Evolutionary conservation across 345 rosid species (phyloP), one percentile per base, ranked within the genome.

Genomic region (Corymbia maculata): DNA sequence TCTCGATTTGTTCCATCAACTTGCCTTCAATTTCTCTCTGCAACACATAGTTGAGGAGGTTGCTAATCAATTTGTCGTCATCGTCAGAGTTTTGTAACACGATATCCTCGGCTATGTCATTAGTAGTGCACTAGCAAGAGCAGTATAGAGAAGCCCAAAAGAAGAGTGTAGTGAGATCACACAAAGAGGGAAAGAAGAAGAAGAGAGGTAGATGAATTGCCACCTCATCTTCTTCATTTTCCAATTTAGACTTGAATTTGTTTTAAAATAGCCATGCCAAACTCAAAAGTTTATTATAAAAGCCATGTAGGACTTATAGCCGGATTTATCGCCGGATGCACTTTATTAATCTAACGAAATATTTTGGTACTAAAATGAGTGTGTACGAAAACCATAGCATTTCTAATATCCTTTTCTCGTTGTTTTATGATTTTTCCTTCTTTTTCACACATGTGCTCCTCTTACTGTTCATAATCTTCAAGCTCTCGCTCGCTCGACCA

Each of bases 351-450:
- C 7, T 11, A 59, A 26, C 0, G 2, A 26, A 36, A 26, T 59
- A 11, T 59, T 59, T 59, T 26, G 11, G 30, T 13, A 59, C 26
- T 13, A 59, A 59, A 59, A 12, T 10, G 13, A 59, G 66, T 22
- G 0, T 0, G 30, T 59, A 5, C 11, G 10, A 59, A 59, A 59
- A 3, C 10, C 24, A 59, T 59, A 13, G 0, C 13, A 24, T n/a
- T 59, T 11, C 7, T 59, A 11, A 36, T 36, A 36, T 36, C 42
- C 42, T 36, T 36, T 36, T 36, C 42, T 10, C 24, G 30, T 26
- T 11, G 10, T 59, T 59, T 10, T 59, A 6, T 26, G 7, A 24
- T 64, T 2, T 64, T 64, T 64, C 4, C 9, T n/a, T 64, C 75
- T 64, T n/a, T 64, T 28, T 64, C 75, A n/a, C 36, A n/a, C 36